A percentile compares a stretch with the other conserved stretches of the same genome.
These are phyloP conservation scores for Conticribra guillardii DNA, from an alignment of 108 stramenopile species.

Conservation along the genomic window DNA sequence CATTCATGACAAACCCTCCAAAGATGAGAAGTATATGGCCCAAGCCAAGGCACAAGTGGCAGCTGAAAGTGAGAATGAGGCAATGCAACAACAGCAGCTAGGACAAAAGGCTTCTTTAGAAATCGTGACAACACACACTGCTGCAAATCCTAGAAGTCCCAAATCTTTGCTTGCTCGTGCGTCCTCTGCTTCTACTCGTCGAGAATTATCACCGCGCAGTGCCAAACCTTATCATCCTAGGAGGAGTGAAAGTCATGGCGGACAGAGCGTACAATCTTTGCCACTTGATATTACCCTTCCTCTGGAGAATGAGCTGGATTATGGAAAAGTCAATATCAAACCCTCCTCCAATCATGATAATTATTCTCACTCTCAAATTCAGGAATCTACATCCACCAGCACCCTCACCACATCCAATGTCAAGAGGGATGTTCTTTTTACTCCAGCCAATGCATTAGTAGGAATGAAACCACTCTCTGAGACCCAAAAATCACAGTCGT, in stretches of 20 bases:
- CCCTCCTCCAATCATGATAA: too few relatives aligned
- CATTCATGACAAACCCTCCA: slow-evolving; percentile 38
- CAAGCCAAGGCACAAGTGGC: slow-evolving; percentile 49
- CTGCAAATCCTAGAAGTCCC: background rate
- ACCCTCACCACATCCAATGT: background rate
- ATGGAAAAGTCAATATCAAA: background rate
- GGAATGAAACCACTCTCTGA: background rate
- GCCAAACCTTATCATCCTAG: too few relatives aligned
- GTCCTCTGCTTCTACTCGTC: background rate
- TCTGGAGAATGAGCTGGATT: background rate
- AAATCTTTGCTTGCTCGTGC: background rate
- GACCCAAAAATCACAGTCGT: background rate
- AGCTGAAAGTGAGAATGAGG: slow-evolving; percentile 48
- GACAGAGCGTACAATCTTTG: too few relatives aligned
- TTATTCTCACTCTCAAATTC: background rate
- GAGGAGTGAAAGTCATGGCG: too few relatives aligned
- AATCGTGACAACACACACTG: background rate
- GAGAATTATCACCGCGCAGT: too few relatives aligned
- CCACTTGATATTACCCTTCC: background rate
- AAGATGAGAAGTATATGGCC: slow-evolving; percentile 32
- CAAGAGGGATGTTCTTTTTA: background rate
- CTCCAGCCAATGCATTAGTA: background rate
- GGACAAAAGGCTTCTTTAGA: background rate
- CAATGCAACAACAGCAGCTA: slow-evolving; percentile 21
- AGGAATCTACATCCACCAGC: background rate